Evolutionary conservation across 129 eudicot species (phyloP), one percentile per base, ranked within the genome.

Genomic region (Calendula officinalis): DNA sequence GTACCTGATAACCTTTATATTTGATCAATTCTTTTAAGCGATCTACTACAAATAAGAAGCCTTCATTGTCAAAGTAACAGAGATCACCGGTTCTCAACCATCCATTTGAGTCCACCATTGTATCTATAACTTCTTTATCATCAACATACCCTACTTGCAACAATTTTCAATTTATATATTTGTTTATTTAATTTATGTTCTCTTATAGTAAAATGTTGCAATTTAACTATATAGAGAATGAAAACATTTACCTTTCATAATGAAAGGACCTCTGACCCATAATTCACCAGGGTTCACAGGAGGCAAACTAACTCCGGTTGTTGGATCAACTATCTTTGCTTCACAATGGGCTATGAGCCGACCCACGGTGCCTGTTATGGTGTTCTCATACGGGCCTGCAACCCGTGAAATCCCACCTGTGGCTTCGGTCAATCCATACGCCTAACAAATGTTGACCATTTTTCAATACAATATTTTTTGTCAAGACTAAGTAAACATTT

Each of bases 341-440:
- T 78, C 57, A 45, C 83, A 80, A 50, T 60, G 67, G 34, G 81
- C 44, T 8, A 60, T 35, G 50, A 86, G 69, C 54, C 82, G 68
- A 32, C 95, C 95, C 5, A 63, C 79, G 3, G 80, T 48, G 36
- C 86, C 86, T 15, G 13, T 46, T 47, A 62, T 58, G 7, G 54
- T 49, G 72, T 81, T 69, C 66, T 83, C 89, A 16, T 44, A 37
- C 7, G 68, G 72, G 32, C 82, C 82, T 40, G 43, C 46, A 15
- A 56, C 14, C 43, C 86, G 77, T 47, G 77, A 33, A 6, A 81
- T 52, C 30, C 70, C 95, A 9, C 81, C 90, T 3, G 83, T 44
- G 9, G 84, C 73, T 76, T 86, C 95, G 1, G 90, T 86, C 69
- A 86, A 52, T 49, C 95, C 87, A 51, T 86, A 86, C 12, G 75